Percentiles rank a stretch among this genome's conserved stretches.
Evolutionary conservation across 2,329 filamentous ascomycete genomes (phyloP).

Genomic region (Sarocladium strictum): DNA sequence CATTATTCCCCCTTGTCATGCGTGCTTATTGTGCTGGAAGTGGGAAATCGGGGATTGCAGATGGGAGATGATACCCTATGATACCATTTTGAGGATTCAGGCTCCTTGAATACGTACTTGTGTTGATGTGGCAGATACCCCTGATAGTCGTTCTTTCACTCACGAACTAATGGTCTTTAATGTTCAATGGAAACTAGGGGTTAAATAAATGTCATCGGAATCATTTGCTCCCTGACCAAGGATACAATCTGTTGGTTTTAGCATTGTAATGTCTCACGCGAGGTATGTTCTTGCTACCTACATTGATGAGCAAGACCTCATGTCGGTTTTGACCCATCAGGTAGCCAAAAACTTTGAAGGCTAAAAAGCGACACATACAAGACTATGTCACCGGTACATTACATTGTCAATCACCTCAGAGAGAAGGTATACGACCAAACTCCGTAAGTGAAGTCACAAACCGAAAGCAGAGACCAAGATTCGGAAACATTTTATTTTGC

Average conservation of each 20-base stretch:
- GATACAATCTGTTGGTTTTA: too few species aligned
- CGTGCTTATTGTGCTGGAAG: background rate
- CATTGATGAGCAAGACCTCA: too few species aligned
- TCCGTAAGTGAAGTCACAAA: background rate
- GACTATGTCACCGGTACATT: too few species aligned
- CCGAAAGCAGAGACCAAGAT: background rate
- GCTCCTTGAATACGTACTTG: background rate
- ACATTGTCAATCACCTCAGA: too few species aligned
- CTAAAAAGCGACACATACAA: too few species aligned
- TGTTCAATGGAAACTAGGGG: background rate
- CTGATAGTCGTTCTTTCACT: background rate
- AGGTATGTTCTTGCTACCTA: too few species aligned
- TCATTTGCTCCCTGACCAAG: too few species aligned
- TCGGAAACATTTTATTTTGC: background rate
- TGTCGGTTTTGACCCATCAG: too few species aligned
- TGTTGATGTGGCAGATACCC: constrained; percentile 8
- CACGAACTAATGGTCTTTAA: background rate
- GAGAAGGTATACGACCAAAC: too few species aligned
- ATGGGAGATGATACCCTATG: constrained; percentile 9
- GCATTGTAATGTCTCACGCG: too few species aligned
- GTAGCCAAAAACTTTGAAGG: too few species aligned
- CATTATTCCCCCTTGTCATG: background rate
- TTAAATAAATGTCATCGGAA: too few species aligned
- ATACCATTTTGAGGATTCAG: constrained; percentile 8
- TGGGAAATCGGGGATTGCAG: background rate